Base-by-base conservation (phyloP, 2,329 filamentous ascomycete species). In the Lasiodiplodia gonubiensis region DNA sequence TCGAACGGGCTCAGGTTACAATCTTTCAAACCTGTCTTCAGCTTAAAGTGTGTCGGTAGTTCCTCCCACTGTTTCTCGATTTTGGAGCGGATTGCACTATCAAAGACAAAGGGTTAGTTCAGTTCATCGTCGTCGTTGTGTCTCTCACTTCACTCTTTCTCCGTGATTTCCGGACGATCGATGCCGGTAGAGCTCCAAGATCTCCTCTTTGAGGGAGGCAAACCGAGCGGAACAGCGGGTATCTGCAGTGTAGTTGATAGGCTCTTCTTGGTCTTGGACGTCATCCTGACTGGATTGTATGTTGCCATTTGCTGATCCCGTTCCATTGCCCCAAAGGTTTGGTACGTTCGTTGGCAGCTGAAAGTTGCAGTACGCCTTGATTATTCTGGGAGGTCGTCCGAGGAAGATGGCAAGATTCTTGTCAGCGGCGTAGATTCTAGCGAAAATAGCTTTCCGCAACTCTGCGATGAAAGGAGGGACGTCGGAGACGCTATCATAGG, bases 371-470 rank as follows among this genome's bases (percentile, higher is more conserved):
- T 79, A 83, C 46, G 77, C 76, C 42, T 79, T 75, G 18, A 77
- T 77, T 46, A 85, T 80, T 2, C 83, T 76, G 2, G 82, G 82
- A 4, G 83, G 83, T 3, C 83, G 77, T 5, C 83, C 83, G 23
- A 85, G 78, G 61, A 85, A 85, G 2, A 84, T 80, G 1, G 82
- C 80, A 7, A 84, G 72, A 48, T 78, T 81, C 67, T 84, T 85
- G 67, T 85, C 83, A 4, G 78, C 79, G 7, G 80, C 80, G 66
- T 83, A 85, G 5, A 77, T 77, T 1, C 78, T 75, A 4, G 79
- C 79, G 68, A 84, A 83, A 4, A 77, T 77, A 2, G 74, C 72
- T 66, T 76, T 75, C 30, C 82, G 75, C 66, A 84, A 75, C 55
- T 82, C 76, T 0, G 71, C 72, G 1, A 84, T 71, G 18, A 82